Evolutionary conservation across 176 grass and related monocot species (phyloP).

Genomic region (Themeda triandra): DNA sequence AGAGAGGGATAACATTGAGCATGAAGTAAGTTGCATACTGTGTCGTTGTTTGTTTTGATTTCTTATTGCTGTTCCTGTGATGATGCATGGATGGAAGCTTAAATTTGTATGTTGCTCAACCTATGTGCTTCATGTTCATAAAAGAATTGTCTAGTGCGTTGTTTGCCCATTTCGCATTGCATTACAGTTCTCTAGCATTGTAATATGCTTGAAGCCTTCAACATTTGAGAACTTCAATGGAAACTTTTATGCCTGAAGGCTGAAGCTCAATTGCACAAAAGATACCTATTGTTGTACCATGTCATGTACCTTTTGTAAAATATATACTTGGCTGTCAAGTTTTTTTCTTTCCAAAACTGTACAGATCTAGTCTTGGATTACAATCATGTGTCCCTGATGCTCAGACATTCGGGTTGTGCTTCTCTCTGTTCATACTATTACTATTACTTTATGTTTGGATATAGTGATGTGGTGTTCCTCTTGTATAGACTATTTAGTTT

Average conservation of each 20-base stretch:
- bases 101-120: not conserved
- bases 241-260: not conserved
- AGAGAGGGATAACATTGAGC: slow-evolving; percentile 94
- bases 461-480: not conserved
- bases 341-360: not conserved
- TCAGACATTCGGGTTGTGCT: not conserved
- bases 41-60: not conserved
- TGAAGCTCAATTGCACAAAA: not conserved
- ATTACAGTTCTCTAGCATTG: not conserved
- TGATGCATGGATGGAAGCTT: not conserved
- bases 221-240: not conserved
- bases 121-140: not conserved
- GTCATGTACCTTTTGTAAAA: not conserved
- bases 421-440: not conserved
- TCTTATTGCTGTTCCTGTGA: not conserved
- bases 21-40: slow-evolving; percentile 58
- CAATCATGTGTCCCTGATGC: not conserved
- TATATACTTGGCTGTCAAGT: not conserved
- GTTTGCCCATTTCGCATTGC: not conserved
- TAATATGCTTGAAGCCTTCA: not conserved
- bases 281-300: not conserved
- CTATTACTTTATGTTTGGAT: slow-evolving; percentile 3
- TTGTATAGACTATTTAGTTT: not conserved
- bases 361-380: not conserved
- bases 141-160: not conserved